These are phyloP conservation scores for Vitis riparia DNA, from an alignment of 164 flowering plant species.

Conservation along the genomic window DNA sequence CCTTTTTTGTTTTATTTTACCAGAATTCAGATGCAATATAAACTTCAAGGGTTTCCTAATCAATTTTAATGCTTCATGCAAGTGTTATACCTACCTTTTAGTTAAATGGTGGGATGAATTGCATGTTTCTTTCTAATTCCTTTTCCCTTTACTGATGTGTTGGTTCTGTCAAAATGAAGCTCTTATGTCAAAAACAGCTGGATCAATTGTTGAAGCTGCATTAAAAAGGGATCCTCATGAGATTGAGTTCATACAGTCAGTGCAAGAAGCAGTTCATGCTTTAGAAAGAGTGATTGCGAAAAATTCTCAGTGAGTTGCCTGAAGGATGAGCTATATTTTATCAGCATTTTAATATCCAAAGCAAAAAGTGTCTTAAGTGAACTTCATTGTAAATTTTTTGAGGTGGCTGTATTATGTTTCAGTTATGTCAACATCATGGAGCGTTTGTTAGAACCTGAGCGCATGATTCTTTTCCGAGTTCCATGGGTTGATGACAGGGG, in stretches of 20 bases:
- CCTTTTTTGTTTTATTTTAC: too few relatives aligned
- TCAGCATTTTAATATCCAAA: slow-evolving; percentile 1
- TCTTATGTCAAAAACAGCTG: slow-evolving; percentile 93
- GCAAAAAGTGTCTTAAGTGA: background rate
- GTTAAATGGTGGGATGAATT: too few relatives aligned
- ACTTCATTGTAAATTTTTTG: slow-evolving; percentile 1
- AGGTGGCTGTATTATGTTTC: slow-evolving; percentile 23
- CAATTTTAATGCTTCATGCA: background rate
- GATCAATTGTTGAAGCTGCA: slow-evolving; percentile 89
- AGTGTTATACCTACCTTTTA: too few relatives aligned
- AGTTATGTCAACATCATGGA: slow-evolving; percentile 94
- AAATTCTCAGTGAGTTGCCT: slow-evolving; percentile 84
- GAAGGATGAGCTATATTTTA: background rate
- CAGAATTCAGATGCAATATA: too few relatives aligned
- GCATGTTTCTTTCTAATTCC: background rate
- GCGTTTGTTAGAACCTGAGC: slow-evolving; percentile 94
- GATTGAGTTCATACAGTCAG: slow-evolving; percentile 85
- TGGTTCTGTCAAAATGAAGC: slow-evolving; percentile 44
- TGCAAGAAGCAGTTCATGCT: slow-evolving; percentile 91
- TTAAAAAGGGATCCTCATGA: slow-evolving; percentile 97
- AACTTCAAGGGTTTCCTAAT: background rate
- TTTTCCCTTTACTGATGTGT: slow-evolving; percentile 8
- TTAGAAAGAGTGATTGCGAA: slow-evolving; percentile 92
- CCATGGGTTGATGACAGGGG: slow-evolving; percentile 99
- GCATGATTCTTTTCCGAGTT: slow-evolving; percentile 85